These are phyloP conservation scores for Trematosphaeria pertusa DNA, from an alignment of 2,329 filamentous ascomycete genomes.

Conservation along the genomic window DNA sequence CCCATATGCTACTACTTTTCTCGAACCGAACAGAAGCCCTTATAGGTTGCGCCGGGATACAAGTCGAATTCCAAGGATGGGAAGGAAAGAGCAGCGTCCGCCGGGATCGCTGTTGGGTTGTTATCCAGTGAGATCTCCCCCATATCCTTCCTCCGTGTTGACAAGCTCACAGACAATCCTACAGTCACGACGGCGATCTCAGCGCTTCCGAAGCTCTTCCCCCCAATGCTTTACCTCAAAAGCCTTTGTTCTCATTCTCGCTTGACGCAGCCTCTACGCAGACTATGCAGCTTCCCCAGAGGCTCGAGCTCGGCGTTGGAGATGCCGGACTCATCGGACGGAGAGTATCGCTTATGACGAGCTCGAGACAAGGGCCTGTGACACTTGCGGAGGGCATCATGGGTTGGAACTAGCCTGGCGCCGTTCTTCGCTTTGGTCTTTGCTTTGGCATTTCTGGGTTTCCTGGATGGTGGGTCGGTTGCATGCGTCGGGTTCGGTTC, in stretches of 20 bases:
- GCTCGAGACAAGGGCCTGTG: constrained; percentile 23
- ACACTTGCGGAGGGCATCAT: constrained; percentile 41
- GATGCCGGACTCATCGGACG: constrained; percentile 42
- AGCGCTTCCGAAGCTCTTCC: constrained; percentile 10
- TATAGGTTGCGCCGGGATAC: constrained; percentile 29
- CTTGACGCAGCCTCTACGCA: constrained; percentile 12
- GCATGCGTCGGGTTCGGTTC: too few species aligned
- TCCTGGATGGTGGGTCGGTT: too few species aligned
- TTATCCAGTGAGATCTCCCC: constrained; percentile 46
- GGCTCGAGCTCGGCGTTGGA: constrained; percentile 39
- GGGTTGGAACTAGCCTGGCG: constrained; percentile 48
- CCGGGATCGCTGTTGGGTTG: constrained; percentile 29
- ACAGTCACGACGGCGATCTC: constrained; percentile 42
- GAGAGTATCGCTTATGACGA: constrained; percentile 39
- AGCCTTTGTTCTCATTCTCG: constrained; percentile 36
- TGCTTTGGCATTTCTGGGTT: too few species aligned
- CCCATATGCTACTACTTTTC: constrained; percentile 37
- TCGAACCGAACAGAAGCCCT: constrained; percentile 24
- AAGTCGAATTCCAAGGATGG: constrained; percentile 35
- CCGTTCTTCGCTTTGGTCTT: too few species aligned
- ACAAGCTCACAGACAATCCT: constrained; percentile 3
- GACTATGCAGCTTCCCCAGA: constrained; percentile 26
- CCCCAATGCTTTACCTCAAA: constrained; percentile 1
- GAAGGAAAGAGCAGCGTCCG: constrained; percentile 4
- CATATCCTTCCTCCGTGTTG: background rate